phyloP scores from a whole-genome alignment of 1,139 yeast species.

The Diutina neorugosa region DNA sequence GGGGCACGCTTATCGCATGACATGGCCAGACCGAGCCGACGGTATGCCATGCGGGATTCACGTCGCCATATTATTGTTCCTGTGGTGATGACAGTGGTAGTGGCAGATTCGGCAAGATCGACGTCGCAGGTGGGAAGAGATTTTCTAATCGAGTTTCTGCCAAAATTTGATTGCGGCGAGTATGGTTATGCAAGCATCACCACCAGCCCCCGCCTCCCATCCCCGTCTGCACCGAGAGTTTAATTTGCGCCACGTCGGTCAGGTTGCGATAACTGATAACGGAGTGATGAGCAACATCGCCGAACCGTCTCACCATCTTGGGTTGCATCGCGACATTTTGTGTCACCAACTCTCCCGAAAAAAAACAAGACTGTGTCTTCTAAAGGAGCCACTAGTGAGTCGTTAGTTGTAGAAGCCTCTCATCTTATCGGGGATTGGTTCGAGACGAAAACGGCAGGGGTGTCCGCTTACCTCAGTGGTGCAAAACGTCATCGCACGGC shows the following conservation, averaged over 20 bases:
- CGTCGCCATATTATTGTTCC: not conserved
- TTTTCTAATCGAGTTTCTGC: too few relatives aligned
- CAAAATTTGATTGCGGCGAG: too few relatives aligned
- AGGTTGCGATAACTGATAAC: not conserved
- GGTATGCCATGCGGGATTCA: not conserved
- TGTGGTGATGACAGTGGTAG: not conserved
- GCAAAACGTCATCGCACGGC: not conserved
- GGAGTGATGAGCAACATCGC: not conserved
- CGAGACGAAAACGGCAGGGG: not conserved
- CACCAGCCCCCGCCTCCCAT: not conserved
- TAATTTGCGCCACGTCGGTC: not conserved
- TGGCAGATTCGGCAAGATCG: not conserved
- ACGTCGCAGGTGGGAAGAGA: not conserved
- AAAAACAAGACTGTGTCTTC: too few relatives aligned
- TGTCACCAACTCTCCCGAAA: too few relatives aligned
- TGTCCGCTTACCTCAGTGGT: not conserved
- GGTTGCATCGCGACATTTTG: not conserved
- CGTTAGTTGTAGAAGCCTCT: too few relatives aligned
- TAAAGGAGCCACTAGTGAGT: too few relatives aligned
- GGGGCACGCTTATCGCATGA: too few relatives aligned
- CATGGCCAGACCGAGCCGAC: not conserved
- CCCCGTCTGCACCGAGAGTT: not conserved
- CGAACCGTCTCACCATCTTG: not conserved
- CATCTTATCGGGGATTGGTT: too few relatives aligned
- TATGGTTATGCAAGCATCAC: not conserved